A percentile compares a stretch with the other conserved stretches of the same genome.
Evolutionary conservation across 345 rosid genomes (phyloP).

Genomic region (Sapria himalayana): DNA sequence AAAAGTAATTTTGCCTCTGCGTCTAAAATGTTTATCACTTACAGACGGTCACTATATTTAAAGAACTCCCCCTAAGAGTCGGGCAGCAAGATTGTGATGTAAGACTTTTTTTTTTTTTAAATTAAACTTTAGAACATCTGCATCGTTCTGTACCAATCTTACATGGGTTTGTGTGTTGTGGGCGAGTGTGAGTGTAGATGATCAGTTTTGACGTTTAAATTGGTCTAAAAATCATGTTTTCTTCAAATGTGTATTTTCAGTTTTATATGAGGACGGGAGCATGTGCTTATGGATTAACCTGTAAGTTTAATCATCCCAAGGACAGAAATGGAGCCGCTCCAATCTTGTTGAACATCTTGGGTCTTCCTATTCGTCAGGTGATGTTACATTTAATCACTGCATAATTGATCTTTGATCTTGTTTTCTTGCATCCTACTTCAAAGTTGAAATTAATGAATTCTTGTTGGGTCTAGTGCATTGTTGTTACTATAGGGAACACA

Average conservation of each 20-base stretch:
- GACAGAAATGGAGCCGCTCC: constrained; percentile 82
- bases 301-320: constrained; percentile 79
- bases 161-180: background rate
- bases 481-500: too few species aligned
- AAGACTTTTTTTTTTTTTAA: constrained; percentile 1
- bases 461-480: too few species aligned
- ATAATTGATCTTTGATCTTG: too few species aligned
- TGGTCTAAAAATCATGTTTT: background rate
- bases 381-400: too few species aligned
- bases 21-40: constrained; percentile 4
- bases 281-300: constrained; percentile 62
- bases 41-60: constrained; percentile 27
- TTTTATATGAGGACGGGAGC: constrained; percentile 70
- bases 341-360: constrained; percentile 37
- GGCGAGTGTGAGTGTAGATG: background rate
- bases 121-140: too few species aligned
- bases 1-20: background rate
- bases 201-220: constrained; percentile 2
- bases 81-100: constrained; percentile 79
- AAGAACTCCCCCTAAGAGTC: constrained; percentile 45
- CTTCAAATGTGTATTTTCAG: constrained; percentile 16
- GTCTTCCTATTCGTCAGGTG: constrained; percentile 72
- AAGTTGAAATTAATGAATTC: too few species aligned
- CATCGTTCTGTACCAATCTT: too few species aligned
- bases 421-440: too few species aligned